Percentiles rank a stretch among this genome's conserved stretches.
Conservation (phyloP, 129 eudicot species). For the Centaurea solstitialis region DNA sequence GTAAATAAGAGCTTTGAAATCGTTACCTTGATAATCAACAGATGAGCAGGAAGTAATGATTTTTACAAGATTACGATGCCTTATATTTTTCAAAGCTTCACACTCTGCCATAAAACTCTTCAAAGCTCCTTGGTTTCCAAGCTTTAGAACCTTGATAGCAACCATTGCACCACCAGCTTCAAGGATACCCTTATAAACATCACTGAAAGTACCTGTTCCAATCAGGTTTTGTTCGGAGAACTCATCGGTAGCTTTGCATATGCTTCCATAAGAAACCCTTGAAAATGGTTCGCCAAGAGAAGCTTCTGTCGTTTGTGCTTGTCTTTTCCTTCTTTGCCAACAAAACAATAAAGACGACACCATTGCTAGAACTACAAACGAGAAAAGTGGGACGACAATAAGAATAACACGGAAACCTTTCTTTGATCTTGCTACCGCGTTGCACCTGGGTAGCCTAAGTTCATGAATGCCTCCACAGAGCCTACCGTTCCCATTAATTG, state of each 20-base stretch:
- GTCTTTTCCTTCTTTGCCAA: neutral
- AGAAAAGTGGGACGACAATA: slow-evolving; percentile 19
- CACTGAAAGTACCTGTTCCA: slow-evolving; percentile 31
- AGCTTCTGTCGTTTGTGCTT: neutral
- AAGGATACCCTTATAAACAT: slow-evolving; percentile 33
- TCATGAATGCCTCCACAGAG: slow-evolving; percentile 31
- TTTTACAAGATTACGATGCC: slow-evolving; percentile 42
- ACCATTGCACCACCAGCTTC: slow-evolving; percentile 16
- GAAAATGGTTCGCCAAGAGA: neutral
- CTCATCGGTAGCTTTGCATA: slow-evolving; percentile 35
- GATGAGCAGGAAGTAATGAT: slow-evolving; percentile 41
- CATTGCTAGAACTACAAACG: slow-evolving; percentile 2
- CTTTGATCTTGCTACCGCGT: neutral
- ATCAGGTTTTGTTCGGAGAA: slow-evolving; percentile 37
- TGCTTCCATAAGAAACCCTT: neutral
- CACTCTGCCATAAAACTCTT: slow-evolving; percentile 37
- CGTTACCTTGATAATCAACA: slow-evolving; percentile 40
- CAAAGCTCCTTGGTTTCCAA: slow-evolving; percentile 34
- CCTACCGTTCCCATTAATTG: slow-evolving; percentile 12
- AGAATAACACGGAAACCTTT: slow-evolving; percentile 17
- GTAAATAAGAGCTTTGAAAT: slow-evolving; percentile 40
- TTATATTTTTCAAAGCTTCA: slow-evolving; percentile 39
- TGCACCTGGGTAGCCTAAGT: slow-evolving; percentile 14
- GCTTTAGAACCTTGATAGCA: slow-evolving; percentile 40
- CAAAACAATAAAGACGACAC: slow-evolving; percentile 4